These are phyloP conservation scores for Entomortierella beljakovae DNA, from an alignment of 192 early-diverging fungal species.

Conservation along the genomic window DNA sequence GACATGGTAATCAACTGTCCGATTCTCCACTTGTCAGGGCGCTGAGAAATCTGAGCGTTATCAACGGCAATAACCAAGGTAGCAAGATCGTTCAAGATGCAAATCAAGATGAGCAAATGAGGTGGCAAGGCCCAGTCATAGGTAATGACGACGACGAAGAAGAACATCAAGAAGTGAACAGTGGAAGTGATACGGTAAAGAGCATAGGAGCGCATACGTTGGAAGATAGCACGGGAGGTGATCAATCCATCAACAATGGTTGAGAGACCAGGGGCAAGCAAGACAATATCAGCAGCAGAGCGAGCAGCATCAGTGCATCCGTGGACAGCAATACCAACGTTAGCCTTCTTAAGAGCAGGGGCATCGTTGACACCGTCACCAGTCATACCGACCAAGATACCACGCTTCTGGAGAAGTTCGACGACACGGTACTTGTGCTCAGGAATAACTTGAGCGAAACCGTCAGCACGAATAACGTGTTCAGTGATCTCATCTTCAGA, in stretches of 20 bases:
- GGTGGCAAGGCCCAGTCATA: slow-evolving; percentile 83
- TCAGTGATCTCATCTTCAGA: slow-evolving; percentile 86
- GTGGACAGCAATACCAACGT: slow-evolving; percentile 97
- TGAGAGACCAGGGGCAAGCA: slow-evolving; percentile 85
- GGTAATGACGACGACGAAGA: slow-evolving; percentile 85
- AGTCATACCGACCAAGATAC: slow-evolving; percentile 91
- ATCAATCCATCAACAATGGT: slow-evolving; percentile 90
- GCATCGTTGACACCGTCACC: slow-evolving; percentile 99
- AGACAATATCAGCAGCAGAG: slow-evolving; percentile 95
- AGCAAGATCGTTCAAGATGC: slow-evolving; percentile 85
- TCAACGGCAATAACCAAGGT: slow-evolving; percentile 89
- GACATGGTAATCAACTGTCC: slow-evolving; percentile 91
- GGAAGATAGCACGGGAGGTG: slow-evolving; percentile 88
- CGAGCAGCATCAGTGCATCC: slow-evolving; percentile 97
- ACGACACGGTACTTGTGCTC: slow-evolving; percentile 99
- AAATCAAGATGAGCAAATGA: slow-evolving; percentile 81
- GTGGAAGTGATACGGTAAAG: slow-evolving; percentile 92
- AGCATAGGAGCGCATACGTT: slow-evolving; percentile 89
- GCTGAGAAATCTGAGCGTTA: slow-evolving; percentile 82
- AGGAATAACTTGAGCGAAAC: slow-evolving; percentile 97
- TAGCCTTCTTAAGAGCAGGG: slow-evolving; percentile 96
- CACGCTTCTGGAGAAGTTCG: slow-evolving; percentile 91
- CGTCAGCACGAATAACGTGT: slow-evolving; percentile 88
- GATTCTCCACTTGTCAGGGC: slow-evolving; percentile 95
- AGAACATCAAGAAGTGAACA: slow-evolving; percentile 93